Conservation (phyloP, 2,329 filamentous ascomycete genomes). For the Pseudogymnoascus sp. region DNA sequence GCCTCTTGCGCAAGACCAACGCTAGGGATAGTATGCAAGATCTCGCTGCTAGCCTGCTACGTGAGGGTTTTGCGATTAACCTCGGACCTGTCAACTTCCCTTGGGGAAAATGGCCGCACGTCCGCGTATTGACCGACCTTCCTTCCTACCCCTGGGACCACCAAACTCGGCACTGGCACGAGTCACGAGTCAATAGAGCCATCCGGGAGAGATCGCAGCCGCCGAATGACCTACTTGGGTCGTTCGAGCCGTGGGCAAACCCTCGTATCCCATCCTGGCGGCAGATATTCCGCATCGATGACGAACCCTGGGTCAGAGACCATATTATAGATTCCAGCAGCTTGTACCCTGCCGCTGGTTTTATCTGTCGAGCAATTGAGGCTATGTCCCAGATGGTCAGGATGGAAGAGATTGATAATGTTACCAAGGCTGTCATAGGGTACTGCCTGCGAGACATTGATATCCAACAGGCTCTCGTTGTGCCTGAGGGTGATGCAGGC, state of each 20-base stretch:
- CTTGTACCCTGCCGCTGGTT: constrained; percentile 26
- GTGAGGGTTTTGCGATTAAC: neutral
- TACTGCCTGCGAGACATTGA: constrained; percentile 40
- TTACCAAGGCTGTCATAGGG: constrained; percentile 20
- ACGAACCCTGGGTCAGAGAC: constrained; percentile 17
- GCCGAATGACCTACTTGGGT: neutral
- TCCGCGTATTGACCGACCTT: constrained; percentile 14
- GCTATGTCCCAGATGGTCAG: constrained; percentile 14
- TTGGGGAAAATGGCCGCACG: neutral
- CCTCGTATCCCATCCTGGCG: neutral
- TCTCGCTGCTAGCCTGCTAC: neutral
- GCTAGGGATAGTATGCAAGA: neutral
- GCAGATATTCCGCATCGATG: neutral
- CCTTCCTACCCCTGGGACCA: constrained; percentile 6
- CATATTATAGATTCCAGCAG: constrained; percentile 17
- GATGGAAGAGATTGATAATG: neutral
- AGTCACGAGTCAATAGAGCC: constrained; percentile 12
- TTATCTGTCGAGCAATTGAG: constrained; percentile 26
- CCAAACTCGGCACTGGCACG: neutral
- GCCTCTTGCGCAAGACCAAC: constrained; percentile 8
- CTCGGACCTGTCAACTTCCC: neutral
- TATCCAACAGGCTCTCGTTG: constrained; percentile 44
- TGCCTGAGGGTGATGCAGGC: constrained; percentile 39
- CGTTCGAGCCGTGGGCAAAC: too few species aligned
- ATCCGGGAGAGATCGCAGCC: neutral